phyloP scores from a whole-genome alignment of 257 asterid genomes.

The Nicotiana attenuata region DNA sequence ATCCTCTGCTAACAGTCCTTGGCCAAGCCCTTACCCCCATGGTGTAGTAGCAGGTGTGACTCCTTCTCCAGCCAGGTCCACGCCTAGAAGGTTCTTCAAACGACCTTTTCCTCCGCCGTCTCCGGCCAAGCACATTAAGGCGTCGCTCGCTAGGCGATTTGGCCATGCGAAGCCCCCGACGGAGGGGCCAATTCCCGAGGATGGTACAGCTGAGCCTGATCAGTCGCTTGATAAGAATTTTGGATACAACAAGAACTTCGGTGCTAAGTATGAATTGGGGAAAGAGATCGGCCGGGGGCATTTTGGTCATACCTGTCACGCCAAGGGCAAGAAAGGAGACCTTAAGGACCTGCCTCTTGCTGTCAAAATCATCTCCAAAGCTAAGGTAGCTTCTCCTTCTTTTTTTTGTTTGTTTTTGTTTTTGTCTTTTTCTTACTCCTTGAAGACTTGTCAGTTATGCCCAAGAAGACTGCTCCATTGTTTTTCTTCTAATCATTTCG shows the following conservation, averaged over 20 bases:
- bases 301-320: constrained; percentile 94
- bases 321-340: constrained; percentile 70
- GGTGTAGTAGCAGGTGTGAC: constrained; percentile 50
- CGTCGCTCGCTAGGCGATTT: constrained; percentile 66
- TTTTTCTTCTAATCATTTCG: neutral
- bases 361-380: constrained; percentile 85
- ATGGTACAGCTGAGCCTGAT: constrained; percentile 36
- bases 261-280: constrained; percentile 89
- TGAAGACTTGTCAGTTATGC: neutral
- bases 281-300: constrained; percentile 95
- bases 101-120: constrained; percentile 93
- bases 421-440: neutral
- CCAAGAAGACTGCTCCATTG: neutral
- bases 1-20: constrained; percentile 73
- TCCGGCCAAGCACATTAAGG: constrained; percentile 95
- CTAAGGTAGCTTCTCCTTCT: constrained; percentile 47
- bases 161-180: constrained; percentile 61
- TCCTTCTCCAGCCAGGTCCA: constrained; percentile 87
- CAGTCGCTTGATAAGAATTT: constrained; percentile 68
- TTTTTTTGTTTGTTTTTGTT: neutral
- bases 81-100: constrained; percentile 77
- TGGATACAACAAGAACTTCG: constrained; percentile 78
- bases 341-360: constrained; percentile 82
- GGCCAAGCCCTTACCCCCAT: constrained; percentile 84
- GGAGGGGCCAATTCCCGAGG: constrained; percentile 79